Conservation (phyloP, 1,284 basidiomycete genomes). For the Trichosporon coremiiforme region DNA sequence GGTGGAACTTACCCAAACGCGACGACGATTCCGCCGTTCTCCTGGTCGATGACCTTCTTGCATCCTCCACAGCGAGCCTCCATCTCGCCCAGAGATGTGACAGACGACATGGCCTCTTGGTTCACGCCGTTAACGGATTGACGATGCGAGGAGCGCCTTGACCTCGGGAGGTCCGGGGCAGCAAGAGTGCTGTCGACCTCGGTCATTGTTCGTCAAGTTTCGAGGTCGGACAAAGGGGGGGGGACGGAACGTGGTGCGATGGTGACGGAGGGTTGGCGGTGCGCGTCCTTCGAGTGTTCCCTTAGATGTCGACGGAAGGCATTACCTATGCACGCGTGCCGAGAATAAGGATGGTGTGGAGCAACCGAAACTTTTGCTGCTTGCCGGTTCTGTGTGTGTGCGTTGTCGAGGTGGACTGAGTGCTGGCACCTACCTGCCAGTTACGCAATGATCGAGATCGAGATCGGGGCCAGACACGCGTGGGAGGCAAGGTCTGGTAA, state of each 20-base stretch:
- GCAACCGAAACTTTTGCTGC: not conserved
- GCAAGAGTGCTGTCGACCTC: constrained; percentile 13
- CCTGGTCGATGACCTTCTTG: constrained; percentile 76
- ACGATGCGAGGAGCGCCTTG: constrained; percentile 5
- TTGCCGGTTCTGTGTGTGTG: not conserved
- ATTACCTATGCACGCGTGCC: not conserved
- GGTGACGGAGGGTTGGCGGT: not conserved
- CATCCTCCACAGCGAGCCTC: constrained; percentile 73
- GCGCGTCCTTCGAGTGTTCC: constrained; percentile 15
- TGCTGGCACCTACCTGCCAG: not conserved
- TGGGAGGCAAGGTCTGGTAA: not conserved
- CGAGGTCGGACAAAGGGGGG: not conserved
- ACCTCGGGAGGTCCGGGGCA: not conserved
- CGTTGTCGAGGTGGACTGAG: not conserved
- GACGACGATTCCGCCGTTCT: constrained; percentile 82
- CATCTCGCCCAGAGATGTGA: constrained; percentile 36
- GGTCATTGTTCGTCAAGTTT: constrained; percentile 12
- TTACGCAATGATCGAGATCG: constrained; percentile 13
- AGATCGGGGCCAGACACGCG: constrained; percentile 10
- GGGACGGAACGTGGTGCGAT: not conserved
- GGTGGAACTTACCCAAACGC: constrained; percentile 73
- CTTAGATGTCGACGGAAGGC: constrained; percentile 12
- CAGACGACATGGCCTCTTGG: constrained; percentile 21
- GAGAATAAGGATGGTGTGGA: not conserved
- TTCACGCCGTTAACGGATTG: constrained; percentile 19